Evolutionary conservation across 2,329 filamentous ascomycete species (phyloP).

Genomic region (Fusarium sp.): DNA sequence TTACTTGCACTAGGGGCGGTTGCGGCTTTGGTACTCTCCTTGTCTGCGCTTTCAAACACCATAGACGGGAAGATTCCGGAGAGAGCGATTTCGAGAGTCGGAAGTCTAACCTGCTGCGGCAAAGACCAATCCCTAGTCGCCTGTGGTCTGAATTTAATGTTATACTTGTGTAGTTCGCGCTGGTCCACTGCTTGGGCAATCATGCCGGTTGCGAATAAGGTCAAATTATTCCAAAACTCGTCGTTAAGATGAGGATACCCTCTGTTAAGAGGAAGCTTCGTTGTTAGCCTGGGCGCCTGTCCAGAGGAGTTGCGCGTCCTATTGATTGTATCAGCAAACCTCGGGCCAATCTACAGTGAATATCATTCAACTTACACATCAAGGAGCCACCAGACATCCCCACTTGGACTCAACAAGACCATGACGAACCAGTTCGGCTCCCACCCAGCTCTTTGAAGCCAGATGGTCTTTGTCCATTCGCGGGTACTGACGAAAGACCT

Average conservation of each 20-base stretch:
- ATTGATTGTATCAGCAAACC: constrained; percentile 31
- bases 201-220: constrained; percentile 63
- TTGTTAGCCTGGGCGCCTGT: constrained; percentile 51
- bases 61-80: constrained; percentile 60
- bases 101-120: constrained; percentile 61
- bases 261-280: constrained; percentile 60
- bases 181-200: constrained; percentile 65
- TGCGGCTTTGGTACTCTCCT: constrained; percentile 20
- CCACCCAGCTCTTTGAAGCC: constrained; percentile 82
- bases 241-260: constrained; percentile 61
- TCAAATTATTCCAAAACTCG: constrained; percentile 66
- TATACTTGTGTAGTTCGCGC: constrained; percentile 61
- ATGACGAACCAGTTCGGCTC: constrained; percentile 78
- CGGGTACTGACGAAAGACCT: constrained; percentile 73
- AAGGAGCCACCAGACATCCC: constrained; percentile 84
- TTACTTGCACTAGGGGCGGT: constrained; percentile 10
- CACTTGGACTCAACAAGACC: constrained; percentile 76
- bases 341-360: background rate
- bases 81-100: constrained; percentile 63
- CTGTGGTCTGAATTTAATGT: constrained; percentile 57
- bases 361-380: constrained; percentile 64
- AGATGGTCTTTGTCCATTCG: constrained; percentile 73
- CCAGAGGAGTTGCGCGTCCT: constrained; percentile 49
- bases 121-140: constrained; percentile 56
- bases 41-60: constrained; percentile 46